phyloP scores from a whole-genome alignment of 805 yeast genomes.

The Ogataea henricii region DNA sequence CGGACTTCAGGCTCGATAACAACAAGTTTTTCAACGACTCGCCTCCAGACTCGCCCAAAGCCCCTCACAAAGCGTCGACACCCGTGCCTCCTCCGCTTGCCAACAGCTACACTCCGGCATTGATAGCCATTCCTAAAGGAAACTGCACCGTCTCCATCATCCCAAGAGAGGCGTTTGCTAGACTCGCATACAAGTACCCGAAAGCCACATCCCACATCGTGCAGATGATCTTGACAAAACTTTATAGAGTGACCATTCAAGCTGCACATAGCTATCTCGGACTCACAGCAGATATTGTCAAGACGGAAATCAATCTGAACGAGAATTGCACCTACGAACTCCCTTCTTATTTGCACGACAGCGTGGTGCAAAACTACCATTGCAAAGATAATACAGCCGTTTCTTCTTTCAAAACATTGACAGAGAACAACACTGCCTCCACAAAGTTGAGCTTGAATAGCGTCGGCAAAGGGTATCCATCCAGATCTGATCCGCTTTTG shows the following conservation, averaged over 20 bases:
- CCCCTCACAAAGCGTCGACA: not conserved
- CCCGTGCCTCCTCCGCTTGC: not conserved
- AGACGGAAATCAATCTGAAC: constrained; percentile 72
- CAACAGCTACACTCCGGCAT: constrained; percentile 16
- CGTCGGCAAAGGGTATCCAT: not conserved
- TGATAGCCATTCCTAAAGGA: constrained; percentile 74
- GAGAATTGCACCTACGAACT: constrained; percentile 46
- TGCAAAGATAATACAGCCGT: constrained; percentile 3
- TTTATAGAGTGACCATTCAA: constrained; percentile 88
- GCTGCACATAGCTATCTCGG: constrained; percentile 88
- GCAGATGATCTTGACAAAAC: constrained; percentile 83
- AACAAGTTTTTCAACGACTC: constrained; percentile 17
- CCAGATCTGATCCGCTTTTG: not conserved
- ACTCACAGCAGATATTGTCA: constrained; percentile 74
- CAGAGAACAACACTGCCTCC: constrained; percentile 6
- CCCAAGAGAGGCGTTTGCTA: constrained; percentile 78
- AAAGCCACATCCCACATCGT: constrained; percentile 91
- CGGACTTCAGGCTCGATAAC: constrained; percentile 22
- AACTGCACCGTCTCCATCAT: constrained; percentile 89
- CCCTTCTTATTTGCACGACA: constrained; percentile 66
- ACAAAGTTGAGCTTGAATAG: constrained; percentile 4
- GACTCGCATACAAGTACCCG: constrained; percentile 75
- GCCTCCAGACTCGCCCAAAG: constrained; percentile 10
- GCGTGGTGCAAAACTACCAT: constrained; percentile 13
- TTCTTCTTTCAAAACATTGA: constrained; percentile 11